phyloP scores from a whole-genome alignment of 768 basidiomycete species.

The Russula earlei region DNA sequence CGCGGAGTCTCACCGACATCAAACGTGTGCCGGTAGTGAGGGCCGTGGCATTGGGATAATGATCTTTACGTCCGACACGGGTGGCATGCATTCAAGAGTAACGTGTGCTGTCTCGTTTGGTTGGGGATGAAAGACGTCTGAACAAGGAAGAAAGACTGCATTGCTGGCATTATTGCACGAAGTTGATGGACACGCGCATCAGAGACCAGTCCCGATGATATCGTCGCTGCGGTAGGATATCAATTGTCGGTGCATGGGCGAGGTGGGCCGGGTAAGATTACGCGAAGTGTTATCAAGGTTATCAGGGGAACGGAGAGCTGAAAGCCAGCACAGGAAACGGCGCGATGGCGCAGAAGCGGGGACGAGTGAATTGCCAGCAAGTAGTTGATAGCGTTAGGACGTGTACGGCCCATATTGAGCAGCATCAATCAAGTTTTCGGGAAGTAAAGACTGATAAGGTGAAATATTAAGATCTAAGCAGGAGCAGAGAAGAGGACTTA shows the following conservation, averaged over 20 bases:
- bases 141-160: not conserved
- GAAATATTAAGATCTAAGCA: not conserved
- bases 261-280: not conserved
- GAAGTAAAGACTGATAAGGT: slow-evolving; percentile 13
- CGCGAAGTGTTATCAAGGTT: slow-evolving; percentile 8
- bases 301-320: not conserved
- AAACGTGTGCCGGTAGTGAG: slow-evolving; percentile 1
- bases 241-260: not conserved
- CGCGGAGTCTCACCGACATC: not conserved
- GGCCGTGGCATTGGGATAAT: not conserved
- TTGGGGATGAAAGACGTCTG: not conserved
- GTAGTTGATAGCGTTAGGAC: not conserved
- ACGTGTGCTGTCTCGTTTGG: not conserved
- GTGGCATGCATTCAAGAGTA: slow-evolving; percentile 3
- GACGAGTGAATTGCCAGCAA: slow-evolving; percentile 7
- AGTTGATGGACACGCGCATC: not conserved
- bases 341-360: not conserved
- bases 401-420: not conserved
- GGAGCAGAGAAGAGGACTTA: not conserved
- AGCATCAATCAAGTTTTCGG: not conserved
- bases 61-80: not conserved
- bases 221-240: not conserved
- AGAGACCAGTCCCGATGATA: not conserved
- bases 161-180: slow-evolving; percentile 2
- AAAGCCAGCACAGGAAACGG: not conserved